Evolutionary conservation across 1,139 yeast species (phyloP).

Genomic region (Casaregolazyma suthepensis): DNA sequence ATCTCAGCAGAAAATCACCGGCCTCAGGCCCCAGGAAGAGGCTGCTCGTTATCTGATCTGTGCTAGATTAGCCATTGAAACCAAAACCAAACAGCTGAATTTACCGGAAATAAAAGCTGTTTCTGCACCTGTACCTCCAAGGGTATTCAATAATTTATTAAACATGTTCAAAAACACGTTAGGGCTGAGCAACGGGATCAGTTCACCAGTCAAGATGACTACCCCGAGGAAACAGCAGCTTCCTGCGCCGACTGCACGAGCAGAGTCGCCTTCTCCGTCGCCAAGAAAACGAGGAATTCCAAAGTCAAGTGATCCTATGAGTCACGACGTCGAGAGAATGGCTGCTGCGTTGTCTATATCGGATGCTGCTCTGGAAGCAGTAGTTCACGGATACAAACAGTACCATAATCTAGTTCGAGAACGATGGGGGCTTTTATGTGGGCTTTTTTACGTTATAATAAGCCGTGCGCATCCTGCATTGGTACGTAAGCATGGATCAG

Average conservation of each 20-base stretch:
- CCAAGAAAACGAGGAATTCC: conserved; percentile 13
- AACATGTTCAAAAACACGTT: conserved; percentile 22
- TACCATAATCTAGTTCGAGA: conserved; percentile 32
- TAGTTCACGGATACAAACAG: conserved; percentile 27
- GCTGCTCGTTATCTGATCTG: conserved; percentile 31
- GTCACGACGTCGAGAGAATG: conserved; percentile 20
- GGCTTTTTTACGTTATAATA: conserved; percentile 29
- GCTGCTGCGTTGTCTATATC: conserved; percentile 24
- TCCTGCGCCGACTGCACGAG: conserved; percentile 3
- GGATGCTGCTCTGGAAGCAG: conserved; percentile 25
- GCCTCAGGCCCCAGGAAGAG: conserved; percentile 29
- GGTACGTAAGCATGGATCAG: conserved; percentile 7
- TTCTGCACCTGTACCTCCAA: conserved; percentile 29
- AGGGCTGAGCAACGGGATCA: conserved; percentile 5
- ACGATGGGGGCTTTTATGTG: conserved; percentile 33
- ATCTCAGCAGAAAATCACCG: conserved; percentile 17
- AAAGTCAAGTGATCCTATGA: conserved; percentile 22
- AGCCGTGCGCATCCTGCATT: conserved; percentile 30
- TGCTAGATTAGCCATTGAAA: conserved; percentile 31
- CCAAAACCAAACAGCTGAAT: conserved; percentile 14
- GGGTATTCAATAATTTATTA: conserved; percentile 23
- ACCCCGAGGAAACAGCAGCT: background rate
- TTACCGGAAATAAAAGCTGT: conserved; percentile 24
- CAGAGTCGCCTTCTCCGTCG: conserved; percentile 13
- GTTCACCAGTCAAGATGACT: background rate